phyloP scores from a whole-genome alignment of 2,329 filamentous ascomycete species.

The Colletotrichum lini region DNA sequence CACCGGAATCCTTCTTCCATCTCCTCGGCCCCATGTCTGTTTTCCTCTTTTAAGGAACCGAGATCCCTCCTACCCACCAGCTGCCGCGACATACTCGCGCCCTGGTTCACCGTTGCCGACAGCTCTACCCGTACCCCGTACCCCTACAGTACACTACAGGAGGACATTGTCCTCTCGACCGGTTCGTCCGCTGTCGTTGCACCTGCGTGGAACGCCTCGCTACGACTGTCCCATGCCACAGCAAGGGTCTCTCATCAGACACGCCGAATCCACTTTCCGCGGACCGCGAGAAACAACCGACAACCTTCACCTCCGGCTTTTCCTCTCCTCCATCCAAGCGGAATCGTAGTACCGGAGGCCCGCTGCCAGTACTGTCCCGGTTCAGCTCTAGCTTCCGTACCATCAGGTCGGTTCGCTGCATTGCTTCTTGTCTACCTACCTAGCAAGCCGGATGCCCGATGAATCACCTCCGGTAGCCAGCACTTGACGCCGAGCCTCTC shows the following conservation, averaged over 20 bases:
- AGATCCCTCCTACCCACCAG: conserved; percentile 7
- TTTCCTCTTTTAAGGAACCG: conserved; percentile 25
- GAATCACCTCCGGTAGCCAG: conserved; percentile 16
- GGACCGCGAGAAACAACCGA: conserved; percentile 3
- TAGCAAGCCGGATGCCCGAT: conserved; percentile 16
- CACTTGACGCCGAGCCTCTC: conserved; percentile 14
- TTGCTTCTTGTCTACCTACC: conserved; percentile 14
- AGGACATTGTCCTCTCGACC: no score
- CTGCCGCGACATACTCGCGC: neutral
- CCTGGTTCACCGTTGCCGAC: conserved; percentile 1
- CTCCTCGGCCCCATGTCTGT: conserved; percentile 12
- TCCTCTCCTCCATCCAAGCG: conserved; percentile 10
- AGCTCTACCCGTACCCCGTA: conserved; percentile 1
- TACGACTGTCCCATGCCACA: conserved; percentile 5
- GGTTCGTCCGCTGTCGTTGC: neutral
- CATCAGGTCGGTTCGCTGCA: conserved; percentile 27
- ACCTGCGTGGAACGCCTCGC: neutral
- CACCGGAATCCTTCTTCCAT: conserved; percentile 7
- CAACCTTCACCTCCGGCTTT: conserved; percentile 3
- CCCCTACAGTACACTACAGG: neutral
- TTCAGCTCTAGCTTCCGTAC: conserved; percentile 19
- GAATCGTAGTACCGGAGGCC: conserved; percentile 6
- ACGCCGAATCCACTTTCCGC: conserved; percentile 33
- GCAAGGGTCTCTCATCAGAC: conserved; percentile 11
- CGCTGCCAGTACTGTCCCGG: conserved; percentile 7